phyloP scores from a whole-genome alignment of 768 basidiomycete genomes.

The Podaxis sp. region DNA sequence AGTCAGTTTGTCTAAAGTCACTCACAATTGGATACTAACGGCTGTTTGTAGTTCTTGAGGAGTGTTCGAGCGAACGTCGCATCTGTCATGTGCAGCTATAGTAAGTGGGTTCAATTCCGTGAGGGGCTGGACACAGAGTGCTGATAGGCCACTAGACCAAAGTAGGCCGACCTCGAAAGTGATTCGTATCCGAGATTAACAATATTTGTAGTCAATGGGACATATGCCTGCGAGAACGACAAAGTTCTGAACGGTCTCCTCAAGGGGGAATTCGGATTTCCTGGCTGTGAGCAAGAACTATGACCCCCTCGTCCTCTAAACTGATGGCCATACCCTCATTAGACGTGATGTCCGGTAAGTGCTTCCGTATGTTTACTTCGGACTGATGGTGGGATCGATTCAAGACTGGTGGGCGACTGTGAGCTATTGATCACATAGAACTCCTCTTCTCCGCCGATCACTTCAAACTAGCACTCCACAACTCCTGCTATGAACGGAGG shows the following conservation, averaged over 20 bases:
- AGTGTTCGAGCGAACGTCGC: conserved; percentile 64
- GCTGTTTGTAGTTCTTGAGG: conserved; percentile 38
- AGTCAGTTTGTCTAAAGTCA: conserved; percentile 20
- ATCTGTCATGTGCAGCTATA: conserved; percentile 65
- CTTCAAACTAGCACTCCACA: conserved; percentile 36
- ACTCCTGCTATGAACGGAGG: conserved; percentile 51
- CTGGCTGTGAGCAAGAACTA: conserved; percentile 44
- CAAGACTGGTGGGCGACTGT: conserved; percentile 65
- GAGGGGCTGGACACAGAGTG: neutral
- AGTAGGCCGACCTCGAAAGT: conserved; percentile 17
- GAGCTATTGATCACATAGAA: conserved; percentile 4
- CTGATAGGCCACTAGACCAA: conserved; percentile 23
- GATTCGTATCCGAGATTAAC: neutral
- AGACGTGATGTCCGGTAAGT: conserved; percentile 45
- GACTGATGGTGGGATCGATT: neutral
- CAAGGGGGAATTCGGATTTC: conserved; percentile 65
- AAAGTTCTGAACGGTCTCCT: conserved; percentile 55
- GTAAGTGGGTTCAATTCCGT: conserved; percentile 22
- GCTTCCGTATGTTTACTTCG: neutral
- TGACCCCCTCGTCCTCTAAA: neutral
- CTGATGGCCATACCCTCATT: neutral
- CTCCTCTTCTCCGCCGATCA: neutral
- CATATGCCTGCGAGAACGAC: conserved; percentile 62
- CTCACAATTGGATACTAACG: neutral
- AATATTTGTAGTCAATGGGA: conserved; percentile 40